Base-by-base conservation (phyloP, 2,329 filamentous ascomycete genomes). In the Venturia effusa region DNA sequence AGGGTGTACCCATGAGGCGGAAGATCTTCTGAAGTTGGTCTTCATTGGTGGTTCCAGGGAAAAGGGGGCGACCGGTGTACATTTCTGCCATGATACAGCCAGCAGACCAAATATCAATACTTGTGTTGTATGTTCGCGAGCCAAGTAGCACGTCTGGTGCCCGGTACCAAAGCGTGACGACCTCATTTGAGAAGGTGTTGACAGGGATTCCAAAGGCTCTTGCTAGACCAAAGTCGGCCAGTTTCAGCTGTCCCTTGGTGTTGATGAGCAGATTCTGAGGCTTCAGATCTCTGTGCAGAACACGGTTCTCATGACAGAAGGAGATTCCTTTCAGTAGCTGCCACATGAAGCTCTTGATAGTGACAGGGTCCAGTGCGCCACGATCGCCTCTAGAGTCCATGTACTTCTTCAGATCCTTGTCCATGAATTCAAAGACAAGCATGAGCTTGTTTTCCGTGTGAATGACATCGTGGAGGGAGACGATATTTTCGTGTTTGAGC, bases 21-120 rank as follows among this genome's bases (percentile, higher is more conserved):
- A 99, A 99, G 75, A 99, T 99, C 74, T 95, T 92, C 67, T 96
- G 84, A 61, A 97, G 87, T 75, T 99, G 94, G 73, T 99, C 94
- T 76, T 99, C 94, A 74, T 99, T 99, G 43, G 94, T 97, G 1
- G 94, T 99, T 65, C 94, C 94, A 0, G 94, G 94, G 79, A 99
- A 99, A 7, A 99, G 83, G 0, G 94, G 94, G 22, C 94, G 85
- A 4, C 94, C 94, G 0, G 93, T 97, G 76, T 95, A 97, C 92
- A 99, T 97, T 78, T 99, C 94, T 11, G 94, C 94, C 94, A 99
- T 97, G 80, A 99, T 99, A 76, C 94, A 99, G 64, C 94, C 94
- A 7, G 94, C 94, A 7, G 91, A 96, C 94, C 94, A 99, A 74
- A 99, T 97, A 72, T 99, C 94, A 75, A 99, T 97, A 77, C 91